Percentiles rank a stretch among this genome's conserved stretches.
These are phyloP conservation scores for Flaveria brownii DNA, from an alignment of 129 eudicot species.

Conservation along the genomic window DNA sequence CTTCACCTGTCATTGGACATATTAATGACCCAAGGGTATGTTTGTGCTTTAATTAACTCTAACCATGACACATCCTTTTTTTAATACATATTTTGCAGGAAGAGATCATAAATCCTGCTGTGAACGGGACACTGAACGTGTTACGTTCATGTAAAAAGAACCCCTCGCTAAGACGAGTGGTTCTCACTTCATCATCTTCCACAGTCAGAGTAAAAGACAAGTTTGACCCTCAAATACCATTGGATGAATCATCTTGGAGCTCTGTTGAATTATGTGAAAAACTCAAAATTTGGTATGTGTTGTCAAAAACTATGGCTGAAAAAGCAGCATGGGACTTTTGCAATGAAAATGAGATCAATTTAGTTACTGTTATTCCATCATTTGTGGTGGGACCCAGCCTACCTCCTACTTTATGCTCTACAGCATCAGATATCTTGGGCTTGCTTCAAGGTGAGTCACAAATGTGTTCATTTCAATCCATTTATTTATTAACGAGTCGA, in stretches of 20 bases:
- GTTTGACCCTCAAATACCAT: constrained; percentile 42
- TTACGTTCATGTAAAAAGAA: constrained; percentile 82
- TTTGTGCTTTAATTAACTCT: not conserved
- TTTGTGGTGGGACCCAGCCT: constrained; percentile 82
- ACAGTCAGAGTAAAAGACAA: constrained; percentile 68
- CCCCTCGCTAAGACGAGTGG: constrained; percentile 73
- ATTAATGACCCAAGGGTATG: constrained; percentile 57
- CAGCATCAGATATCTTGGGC: constrained; percentile 82
- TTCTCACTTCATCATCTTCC: constrained; percentile 91
- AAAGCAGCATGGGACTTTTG: constrained; percentile 92
- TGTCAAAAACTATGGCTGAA: constrained; percentile 83
- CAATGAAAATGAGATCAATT: constrained; percentile 61
- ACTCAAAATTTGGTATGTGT: constrained; percentile 70
- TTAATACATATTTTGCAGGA: constrained; percentile 35
- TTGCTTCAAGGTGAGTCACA: constrained; percentile 62
- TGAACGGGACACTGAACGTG: constrained; percentile 87
- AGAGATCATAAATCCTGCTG: constrained; percentile 76
- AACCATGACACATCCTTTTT: not conserved
- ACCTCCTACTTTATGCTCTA: constrained; percentile 66
- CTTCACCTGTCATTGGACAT: constrained; percentile 78
- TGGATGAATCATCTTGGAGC: constrained; percentile 91
- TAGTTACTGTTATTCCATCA: constrained; percentile 78
- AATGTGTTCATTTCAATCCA: not conserved
- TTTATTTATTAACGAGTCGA: not conserved
- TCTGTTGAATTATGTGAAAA: constrained; percentile 73